Evolutionary conservation across 768 basidiomycete genomes (phyloP).

Genomic region (Podaxis rugospora): DNA sequence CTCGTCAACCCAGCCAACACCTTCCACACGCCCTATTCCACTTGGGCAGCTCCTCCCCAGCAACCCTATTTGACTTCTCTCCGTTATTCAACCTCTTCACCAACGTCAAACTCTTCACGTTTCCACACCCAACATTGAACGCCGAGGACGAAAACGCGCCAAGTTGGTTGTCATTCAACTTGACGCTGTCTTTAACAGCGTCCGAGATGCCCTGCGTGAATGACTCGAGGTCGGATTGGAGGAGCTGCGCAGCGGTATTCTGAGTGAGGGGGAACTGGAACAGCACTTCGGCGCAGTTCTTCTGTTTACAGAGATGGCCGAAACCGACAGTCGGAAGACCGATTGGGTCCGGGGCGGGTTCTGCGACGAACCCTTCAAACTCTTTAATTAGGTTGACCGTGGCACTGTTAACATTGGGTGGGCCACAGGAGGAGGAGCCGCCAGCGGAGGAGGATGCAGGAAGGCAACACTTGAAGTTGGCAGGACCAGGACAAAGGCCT

Average conservation of each 20-base stretch:
- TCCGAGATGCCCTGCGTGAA: constrained; percentile 22
- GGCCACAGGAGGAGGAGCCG: constrained; percentile 4
- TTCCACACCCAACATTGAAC: constrained; percentile 28
- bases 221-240: constrained; percentile 21
- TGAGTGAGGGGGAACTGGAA: constrained; percentile 28
- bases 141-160: constrained; percentile 17
- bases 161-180: constrained; percentile 25
- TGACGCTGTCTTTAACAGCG: constrained; percentile 18
- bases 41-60: constrained; percentile 28
- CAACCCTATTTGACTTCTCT: constrained; percentile 27
- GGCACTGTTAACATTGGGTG: constrained; percentile 21
- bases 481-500: constrained; percentile 26
- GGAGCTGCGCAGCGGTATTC: constrained; percentile 23
- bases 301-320: constrained; percentile 26
- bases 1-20: constrained; percentile 23
- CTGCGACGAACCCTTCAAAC: constrained; percentile 28
- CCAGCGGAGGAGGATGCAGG: constrained; percentile 6
- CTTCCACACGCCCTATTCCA: constrained; percentile 23
- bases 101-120: constrained; percentile 21
- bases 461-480: constrained; percentile 23
- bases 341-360: constrained; percentile 24
- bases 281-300: constrained; percentile 19
- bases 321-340: constrained; percentile 30
- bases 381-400: constrained; percentile 24
- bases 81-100: constrained; percentile 26